Base-by-base conservation (phyloP, 805 yeast genomes). In the Jamesozyma lodderae region DNA sequence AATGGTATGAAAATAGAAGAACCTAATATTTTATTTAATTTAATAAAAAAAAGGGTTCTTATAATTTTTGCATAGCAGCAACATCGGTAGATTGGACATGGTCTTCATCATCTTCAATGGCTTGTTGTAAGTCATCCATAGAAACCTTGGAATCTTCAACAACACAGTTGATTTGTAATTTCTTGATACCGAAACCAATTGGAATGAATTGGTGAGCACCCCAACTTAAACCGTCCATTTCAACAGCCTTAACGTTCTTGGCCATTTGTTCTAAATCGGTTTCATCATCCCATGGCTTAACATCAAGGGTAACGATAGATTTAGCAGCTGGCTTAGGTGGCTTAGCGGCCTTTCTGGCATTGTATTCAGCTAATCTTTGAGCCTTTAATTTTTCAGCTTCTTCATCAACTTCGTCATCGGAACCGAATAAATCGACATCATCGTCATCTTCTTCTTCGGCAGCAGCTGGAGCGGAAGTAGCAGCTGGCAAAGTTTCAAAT, bases 221-320 rank as follows among this genome's bases (percentile, higher is more conserved):
- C 98, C 98, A 92, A 52, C 68, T 70, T 64, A 92, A 80, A 79
- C 99, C 99, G 33, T 92, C 98, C 72, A 68, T 68, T 66, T 78
- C 84, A 57, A 90, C 69, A 56, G 75, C 62, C 78, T 86, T 88
- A 62, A 87, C 96, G 69, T 78, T 77, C 48, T 81, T 88, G 55
- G 85, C 68, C 72, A 92, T 64, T 68, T 80, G 81, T 48, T 92
- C 94, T 65, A 92, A 75, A 65, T 90, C 81, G 57, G 99, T 92
- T 77, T 92, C 97, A 63, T 92, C 98, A 70, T 92, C 98, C 99
- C 99, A 92, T 73, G 96, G 97, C 81, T 92, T 92, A 59, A 92
- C 94, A 59, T 92, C 98, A 59, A 92, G 64, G 62, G 99, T 90
- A 62, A 92, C 95, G 55, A 87, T 72, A 46, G 96, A 85, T 77